A percentile compares a stretch with the other conserved stretches of the same genome.
Conservation (phyloP, 257 asterid species). For the Solanum infundibuliforme region DNA sequence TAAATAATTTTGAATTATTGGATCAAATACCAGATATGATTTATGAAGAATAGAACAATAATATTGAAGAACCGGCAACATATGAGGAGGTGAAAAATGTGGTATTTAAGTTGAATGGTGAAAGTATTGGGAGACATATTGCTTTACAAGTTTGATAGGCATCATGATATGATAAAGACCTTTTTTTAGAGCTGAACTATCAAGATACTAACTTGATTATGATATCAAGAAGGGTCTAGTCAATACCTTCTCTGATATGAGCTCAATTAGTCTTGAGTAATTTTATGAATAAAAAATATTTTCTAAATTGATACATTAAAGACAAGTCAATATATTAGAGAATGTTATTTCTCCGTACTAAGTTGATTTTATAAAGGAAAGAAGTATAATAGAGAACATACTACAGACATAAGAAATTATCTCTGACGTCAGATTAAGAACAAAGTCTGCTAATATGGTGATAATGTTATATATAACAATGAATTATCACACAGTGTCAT, state of each 20-base stretch:
- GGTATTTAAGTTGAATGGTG: neutral
- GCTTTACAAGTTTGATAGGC: neutral
- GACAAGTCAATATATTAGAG: neutral
- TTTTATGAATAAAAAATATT: neutral
- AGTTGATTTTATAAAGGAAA: neutral
- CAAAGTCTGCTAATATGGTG: neutral
- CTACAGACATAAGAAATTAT: neutral
- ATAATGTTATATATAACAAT: neutral
- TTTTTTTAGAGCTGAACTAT: neutral
- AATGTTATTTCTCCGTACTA: neutral
- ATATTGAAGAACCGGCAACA: neutral
- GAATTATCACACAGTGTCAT: neutral
- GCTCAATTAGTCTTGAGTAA: neutral
- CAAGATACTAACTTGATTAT: neutral
- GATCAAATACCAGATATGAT: no score
- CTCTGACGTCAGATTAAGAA: neutral
- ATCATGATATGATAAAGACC: neutral
- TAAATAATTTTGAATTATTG: neutral
- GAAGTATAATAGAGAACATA: no score
- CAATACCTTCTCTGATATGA: neutral
- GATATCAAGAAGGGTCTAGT: neutral
- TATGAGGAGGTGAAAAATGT: neutral
- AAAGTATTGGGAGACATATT: neutral
- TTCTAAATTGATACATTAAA: neutral
- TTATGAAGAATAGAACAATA: neutral